Base-by-base conservation (phyloP, 106 monocot species). In the Allium fistulosum region DNA sequence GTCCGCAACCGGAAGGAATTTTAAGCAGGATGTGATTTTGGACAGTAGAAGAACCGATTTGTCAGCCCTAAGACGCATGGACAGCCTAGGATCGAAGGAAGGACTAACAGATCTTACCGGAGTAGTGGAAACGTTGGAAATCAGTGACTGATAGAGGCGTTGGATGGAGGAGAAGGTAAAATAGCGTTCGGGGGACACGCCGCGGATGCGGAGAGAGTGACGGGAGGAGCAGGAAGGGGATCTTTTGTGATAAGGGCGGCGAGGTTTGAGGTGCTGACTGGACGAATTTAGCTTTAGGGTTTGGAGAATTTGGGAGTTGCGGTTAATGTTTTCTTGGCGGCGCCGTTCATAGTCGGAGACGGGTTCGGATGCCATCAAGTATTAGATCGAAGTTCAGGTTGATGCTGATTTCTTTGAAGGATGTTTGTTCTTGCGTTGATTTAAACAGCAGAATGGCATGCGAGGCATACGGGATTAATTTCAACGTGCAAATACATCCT, bases 331-430 rank as follows among this genome's bases (percentile, higher is more conserved):
- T 57, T 93, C 86, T 48, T 82, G 69, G 18, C 93, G 66, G 22
- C 63, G 83, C 9, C 83, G 88, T 83, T 93, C 88, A 81, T 93
- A 93, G 61, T 83, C 81, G 46, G 82, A 80, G 13, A 62, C 70
- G 67, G 71, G 22, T 67, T 66, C 59, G 2, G 65, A 13, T 14
- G 74, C 65, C 74, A 70, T 69, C 49, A 37, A 26, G 49, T 51
- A 0, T 0, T 22, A 22, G 22, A 22, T 22, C 1, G 5, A 13
- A 53, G 68, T 37, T 37, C 37, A 2, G 37, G 37, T 37, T 37
- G 37, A 37, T 5, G 37, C 37, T 2, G 1, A 37, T 22, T 22
- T 22, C 22, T 22, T 22, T 22, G 22, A 22, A 22, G 22, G 22
- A 22, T 1, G 22, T 22, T 22, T 22, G 22, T 22, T 22, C 22